Percentiles rank a stretch among this genome's conserved stretches.
phyloP scores from a whole-genome alignment of 1,284 basidiomycete genomes.

The Mycena sp. region DNA sequence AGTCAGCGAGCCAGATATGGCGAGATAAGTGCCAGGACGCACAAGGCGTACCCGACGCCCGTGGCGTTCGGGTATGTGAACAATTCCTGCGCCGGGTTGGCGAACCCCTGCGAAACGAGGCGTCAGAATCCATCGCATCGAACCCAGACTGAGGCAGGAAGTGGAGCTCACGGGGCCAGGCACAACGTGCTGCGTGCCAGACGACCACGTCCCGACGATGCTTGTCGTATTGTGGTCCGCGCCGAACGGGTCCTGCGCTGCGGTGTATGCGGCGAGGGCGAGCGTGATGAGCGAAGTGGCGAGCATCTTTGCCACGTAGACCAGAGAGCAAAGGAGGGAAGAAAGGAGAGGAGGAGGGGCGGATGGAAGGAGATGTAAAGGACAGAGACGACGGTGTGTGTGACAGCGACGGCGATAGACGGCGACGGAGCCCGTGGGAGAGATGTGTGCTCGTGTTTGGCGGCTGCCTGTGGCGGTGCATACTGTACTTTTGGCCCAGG shows the following conservation, averaged over 20 bases:
- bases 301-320: too few relatives aligned
- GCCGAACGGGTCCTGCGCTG: constrained; percentile 36
- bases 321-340: too few relatives aligned
- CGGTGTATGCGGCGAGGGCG: constrained; percentile 28
- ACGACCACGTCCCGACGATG: constrained; percentile 86
- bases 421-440: too few relatives aligned
- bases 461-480: too few relatives aligned
- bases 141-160: constrained; percentile 34
- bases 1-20: background rate
- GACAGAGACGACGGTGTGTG: too few relatives aligned
- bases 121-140: background rate
- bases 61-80: constrained; percentile 86
- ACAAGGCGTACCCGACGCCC: constrained; percentile 95
- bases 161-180: constrained; percentile 82
- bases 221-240: constrained; percentile 64
- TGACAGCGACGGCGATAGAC: too few relatives aligned
- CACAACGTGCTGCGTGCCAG: constrained; percentile 77
- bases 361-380: too few relatives aligned
- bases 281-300: background rate
- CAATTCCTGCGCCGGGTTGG: constrained; percentile 79
- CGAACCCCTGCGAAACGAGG: constrained; percentile 69
- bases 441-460: too few relatives aligned
- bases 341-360: too few relatives aligned
- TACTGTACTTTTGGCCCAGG: too few relatives aligned
- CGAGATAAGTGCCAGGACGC: constrained; percentile 26